Evolutionary conservation across 78 protist species (phyloP).

Genomic region (Dictyostelium capitatum): DNA sequence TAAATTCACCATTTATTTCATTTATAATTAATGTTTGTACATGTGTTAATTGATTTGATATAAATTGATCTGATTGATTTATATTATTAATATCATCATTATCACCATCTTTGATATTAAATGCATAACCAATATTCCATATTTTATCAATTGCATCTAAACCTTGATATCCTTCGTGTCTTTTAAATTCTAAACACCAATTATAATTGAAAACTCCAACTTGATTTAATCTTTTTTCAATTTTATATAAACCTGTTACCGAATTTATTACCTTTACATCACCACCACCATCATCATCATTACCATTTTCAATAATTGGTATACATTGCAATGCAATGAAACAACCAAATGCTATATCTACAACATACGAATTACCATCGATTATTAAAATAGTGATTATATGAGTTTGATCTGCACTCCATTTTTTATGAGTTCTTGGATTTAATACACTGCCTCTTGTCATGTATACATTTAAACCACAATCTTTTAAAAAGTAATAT

Average conservation of each 20-base stretch:
- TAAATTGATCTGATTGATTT: no score
- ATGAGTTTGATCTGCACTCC: not conserved
- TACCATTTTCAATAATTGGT: no score
- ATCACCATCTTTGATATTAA: not conserved
- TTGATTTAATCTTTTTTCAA: not conserved
- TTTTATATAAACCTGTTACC: not conserved
- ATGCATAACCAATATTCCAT: not conserved
- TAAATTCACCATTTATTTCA: not conserved
- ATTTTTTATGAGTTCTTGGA: no score
- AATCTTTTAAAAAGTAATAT: conserved; percentile 15
- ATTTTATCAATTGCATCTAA: not conserved
- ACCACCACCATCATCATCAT: not conserved
- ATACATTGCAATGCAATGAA: no score
- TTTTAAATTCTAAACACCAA: not conserved
- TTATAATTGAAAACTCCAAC: not conserved
- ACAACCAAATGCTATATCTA: no score
- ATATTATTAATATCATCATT: not conserved
- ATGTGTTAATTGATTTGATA: not conserved
- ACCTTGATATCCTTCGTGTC: not conserved
- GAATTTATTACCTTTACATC: not conserved
- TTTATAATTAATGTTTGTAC: not conserved
- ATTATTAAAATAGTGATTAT: no score
- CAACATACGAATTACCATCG: no score
- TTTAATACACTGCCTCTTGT: not conserved
- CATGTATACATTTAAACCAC: not conserved